A percentile compares a stretch with the other conserved stretches of the same genome.
phyloP scores from a whole-genome alignment of 2,329 filamentous ascomycete genomes.

The Epichloe hybrida region DNA sequence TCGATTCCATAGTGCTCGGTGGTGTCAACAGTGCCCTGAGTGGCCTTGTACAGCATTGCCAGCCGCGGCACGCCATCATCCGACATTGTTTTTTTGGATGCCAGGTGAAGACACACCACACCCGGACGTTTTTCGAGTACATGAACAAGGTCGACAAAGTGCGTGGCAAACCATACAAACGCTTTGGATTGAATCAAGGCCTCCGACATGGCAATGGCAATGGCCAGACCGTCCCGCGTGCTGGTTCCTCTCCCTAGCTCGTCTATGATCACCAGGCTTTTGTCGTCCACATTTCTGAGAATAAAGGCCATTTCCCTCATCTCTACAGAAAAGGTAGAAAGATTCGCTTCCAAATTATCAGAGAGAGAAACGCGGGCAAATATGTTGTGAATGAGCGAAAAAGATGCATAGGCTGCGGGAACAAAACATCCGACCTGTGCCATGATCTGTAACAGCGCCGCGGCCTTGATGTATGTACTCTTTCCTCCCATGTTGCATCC shows the following conservation, averaged over 20 bases:
- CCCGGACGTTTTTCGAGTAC: slow-evolving; percentile 64
- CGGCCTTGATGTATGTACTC: slow-evolving; percentile 80
- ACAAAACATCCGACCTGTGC: slow-evolving; percentile 87
- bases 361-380: slow-evolving; percentile 82
- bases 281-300: slow-evolving; percentile 61
- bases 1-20: slow-evolving; percentile 67
- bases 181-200: slow-evolving; percentile 67
- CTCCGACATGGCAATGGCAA: slow-evolving; percentile 83
- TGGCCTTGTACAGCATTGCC: slow-evolving; percentile 79
- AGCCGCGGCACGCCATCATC: slow-evolving; percentile 45
- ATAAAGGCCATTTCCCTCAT: slow-evolving; percentile 97
- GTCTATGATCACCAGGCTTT: slow-evolving; percentile 74
- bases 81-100: slow-evolving; percentile 46
- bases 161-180: slow-evolving; percentile 84
- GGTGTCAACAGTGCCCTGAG: slow-evolving; percentile 55
- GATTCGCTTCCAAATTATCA: slow-evolving; percentile 77
- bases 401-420: slow-evolving; percentile 69
- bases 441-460: slow-evolving; percentile 82
- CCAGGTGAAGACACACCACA: slow-evolving; percentile 71
- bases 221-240: slow-evolving; percentile 74
- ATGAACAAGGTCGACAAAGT: slow-evolving; percentile 71
- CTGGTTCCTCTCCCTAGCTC: slow-evolving; percentile 87
- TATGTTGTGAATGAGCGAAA: slow-evolving; percentile 68
- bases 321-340: slow-evolving; percentile 86
- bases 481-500: slow-evolving; percentile 98